Conservation (phyloP, 2,329 filamentous ascomycete species). For the Gnomoniopsis smithogilvyi region DNA sequence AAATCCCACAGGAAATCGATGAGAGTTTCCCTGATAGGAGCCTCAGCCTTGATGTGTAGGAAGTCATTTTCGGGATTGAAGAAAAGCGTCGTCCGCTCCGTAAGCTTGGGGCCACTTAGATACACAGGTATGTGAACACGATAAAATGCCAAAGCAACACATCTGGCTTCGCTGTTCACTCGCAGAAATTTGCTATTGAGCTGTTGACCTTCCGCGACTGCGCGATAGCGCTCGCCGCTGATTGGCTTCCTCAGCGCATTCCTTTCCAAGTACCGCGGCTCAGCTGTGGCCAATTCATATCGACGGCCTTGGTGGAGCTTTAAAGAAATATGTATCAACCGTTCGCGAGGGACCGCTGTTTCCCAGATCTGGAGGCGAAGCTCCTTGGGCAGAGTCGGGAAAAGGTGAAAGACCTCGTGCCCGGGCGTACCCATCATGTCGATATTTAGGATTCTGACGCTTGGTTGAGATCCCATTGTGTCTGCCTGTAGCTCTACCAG, state of each 20-base stretch:
- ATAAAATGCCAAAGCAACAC: background rate
- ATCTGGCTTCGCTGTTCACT: conserved; percentile 9
- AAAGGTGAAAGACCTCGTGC: background rate
- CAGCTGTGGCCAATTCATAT: background rate
- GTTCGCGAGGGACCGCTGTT: conserved; percentile 10
- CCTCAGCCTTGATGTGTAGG: conserved; percentile 2
- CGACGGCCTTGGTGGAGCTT: background rate
- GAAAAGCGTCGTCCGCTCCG: background rate
- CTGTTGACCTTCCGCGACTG: background rate
- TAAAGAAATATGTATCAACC: background rate
- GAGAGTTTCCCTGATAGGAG: conserved; percentile 6
- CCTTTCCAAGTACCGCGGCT: conserved; percentile 8
- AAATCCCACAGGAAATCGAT: conserved; percentile 18
- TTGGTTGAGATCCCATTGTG: background rate
- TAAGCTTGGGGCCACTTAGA: background rate
- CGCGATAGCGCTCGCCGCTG: conserved; percentile 7
- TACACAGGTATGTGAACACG: conserved; percentile 8
- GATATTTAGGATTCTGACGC: background rate
- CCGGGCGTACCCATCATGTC: background rate
- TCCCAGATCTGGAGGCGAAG: conserved; percentile 16
- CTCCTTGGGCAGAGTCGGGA: conserved; percentile 12
- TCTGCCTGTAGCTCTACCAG: background rate
- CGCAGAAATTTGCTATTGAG: conserved; percentile 7
- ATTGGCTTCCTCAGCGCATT: conserved; percentile 13
- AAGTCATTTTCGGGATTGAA: conserved; percentile 15